phyloP scores from a whole-genome alignment of 176 grass and related monocot genomes.

The Poa annua region DNA sequence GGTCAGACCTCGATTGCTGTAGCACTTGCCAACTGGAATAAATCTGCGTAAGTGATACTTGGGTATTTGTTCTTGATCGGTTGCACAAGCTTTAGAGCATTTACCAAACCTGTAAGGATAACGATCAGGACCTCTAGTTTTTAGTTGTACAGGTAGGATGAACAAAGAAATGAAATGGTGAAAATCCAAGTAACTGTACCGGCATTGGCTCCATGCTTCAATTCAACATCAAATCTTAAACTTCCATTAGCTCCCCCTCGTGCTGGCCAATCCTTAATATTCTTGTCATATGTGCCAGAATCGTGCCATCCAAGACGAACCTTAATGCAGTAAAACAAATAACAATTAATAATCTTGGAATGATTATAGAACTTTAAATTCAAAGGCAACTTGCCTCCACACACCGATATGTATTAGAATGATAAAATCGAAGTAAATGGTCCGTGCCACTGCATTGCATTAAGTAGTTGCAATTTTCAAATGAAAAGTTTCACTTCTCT shows the following conservation, averaged over 20 bases:
- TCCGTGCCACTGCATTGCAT: background rate
- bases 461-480: slow-evolving; percentile 23
- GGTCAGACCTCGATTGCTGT: slow-evolving; percentile 87
- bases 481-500: background rate
- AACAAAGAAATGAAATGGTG: slow-evolving; percentile 29
- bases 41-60: slow-evolving; percentile 74
- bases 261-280: slow-evolving; percentile 87
- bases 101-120: slow-evolving; percentile 70
- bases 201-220: slow-evolving; percentile 98
- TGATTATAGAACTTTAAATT: slow-evolving; percentile 5
- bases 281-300: slow-evolving; percentile 93
- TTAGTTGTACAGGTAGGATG: background rate
- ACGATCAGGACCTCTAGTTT: slow-evolving; percentile 18
- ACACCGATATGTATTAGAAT: background rate
- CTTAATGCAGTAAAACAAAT: slow-evolving; percentile 47
- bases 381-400: background rate
- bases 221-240: slow-evolving; percentile 84
- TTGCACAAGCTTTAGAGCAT: slow-evolving; percentile 91
- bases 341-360: slow-evolving; percentile 14
- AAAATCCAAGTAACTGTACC: slow-evolving; percentile 55
- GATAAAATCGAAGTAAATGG: slow-evolving; percentile 13
- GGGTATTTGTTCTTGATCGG: slow-evolving; percentile 89
- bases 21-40: slow-evolving; percentile 97
- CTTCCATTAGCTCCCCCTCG: slow-evolving; percentile 96
- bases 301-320: slow-evolving; percentile 97